Percentiles rank a stretch among this genome's conserved stretches.
Evolutionary conservation across 495 filamentous ascomycete species (phyloP).

Genomic region (Amphirosellinia nigrospora): DNA sequence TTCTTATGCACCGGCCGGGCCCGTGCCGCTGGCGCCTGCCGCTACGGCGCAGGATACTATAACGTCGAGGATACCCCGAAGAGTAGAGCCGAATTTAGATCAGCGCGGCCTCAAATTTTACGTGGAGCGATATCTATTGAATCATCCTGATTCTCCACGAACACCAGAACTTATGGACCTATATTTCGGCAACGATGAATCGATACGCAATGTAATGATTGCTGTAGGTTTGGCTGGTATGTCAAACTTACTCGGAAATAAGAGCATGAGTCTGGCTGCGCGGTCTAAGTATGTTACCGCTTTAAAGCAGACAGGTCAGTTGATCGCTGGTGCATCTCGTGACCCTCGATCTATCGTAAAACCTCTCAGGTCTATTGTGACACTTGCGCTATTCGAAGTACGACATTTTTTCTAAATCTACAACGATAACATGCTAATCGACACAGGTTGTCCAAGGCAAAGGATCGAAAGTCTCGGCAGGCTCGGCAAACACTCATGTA

Average conservation of each 20-base stretch:
- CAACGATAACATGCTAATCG: constrained; percentile 20
- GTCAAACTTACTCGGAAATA: constrained; percentile 52
- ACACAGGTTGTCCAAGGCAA: constrained; percentile 43
- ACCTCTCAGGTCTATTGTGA: constrained; percentile 38
- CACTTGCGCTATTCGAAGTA: constrained; percentile 57
- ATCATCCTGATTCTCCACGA: constrained; percentile 54
- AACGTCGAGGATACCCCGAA: constrained; percentile 33
- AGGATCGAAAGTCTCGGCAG: constrained; percentile 35
- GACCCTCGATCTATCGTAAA: constrained; percentile 29
- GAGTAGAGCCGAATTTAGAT: constrained; percentile 39
- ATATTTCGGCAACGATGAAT: constrained; percentile 36
- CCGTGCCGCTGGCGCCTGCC: constrained; percentile 19
- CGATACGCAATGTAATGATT: constrained; percentile 53
- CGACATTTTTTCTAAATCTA: background rate
- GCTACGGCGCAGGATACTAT: constrained; percentile 20
- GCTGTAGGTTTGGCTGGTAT: constrained; percentile 57
- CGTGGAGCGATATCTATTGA: constrained; percentile 53
- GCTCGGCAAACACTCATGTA: constrained; percentile 50
- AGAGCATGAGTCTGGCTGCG: constrained; percentile 44
- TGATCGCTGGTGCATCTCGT: constrained; percentile 37
- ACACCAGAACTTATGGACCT: constrained; percentile 33
- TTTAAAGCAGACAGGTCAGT: constrained; percentile 43
- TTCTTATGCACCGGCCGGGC: constrained; percentile 20
- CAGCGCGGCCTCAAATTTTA: constrained; percentile 56
- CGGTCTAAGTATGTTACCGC: constrained; percentile 52